Evolutionary conservation across 495 filamentous ascomycete species (phyloP).

Genomic region (Cenococcum geophilum): DNA sequence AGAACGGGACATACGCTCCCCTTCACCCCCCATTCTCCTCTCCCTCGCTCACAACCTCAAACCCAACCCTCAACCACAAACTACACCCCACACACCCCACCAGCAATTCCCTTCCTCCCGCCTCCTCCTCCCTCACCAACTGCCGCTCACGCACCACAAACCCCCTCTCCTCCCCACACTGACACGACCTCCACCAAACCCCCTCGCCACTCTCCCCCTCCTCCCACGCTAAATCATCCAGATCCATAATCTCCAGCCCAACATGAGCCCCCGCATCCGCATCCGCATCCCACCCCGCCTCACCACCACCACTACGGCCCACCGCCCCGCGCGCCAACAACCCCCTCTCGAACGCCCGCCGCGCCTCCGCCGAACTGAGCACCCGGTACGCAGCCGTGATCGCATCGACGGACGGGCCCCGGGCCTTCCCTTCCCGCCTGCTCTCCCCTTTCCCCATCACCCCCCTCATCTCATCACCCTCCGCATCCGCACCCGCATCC

Average conservation of each 20-base stretch:
- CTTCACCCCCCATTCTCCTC: neutral
- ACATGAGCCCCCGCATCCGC: neutral
- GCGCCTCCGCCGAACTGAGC: neutral
- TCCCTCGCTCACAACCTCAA: constrained; percentile 24
- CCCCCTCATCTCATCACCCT: constrained; percentile 1
- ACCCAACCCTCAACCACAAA: constrained; percentile 30
- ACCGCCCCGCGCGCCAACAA: too few species aligned
- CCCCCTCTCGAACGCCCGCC: neutral
- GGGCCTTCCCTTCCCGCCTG: neutral
- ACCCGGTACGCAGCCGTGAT: constrained; percentile 17
- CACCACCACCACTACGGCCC: too few species aligned
- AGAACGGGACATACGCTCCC: neutral
- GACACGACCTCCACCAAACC: neutral
- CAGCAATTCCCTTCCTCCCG: constrained; percentile 24
- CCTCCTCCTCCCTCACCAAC: constrained; percentile 11
- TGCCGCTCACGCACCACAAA: constrained; percentile 23
- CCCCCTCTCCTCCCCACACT: constrained; percentile 8
- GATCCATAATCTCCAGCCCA: constrained; percentile 12
- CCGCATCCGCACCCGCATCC: neutral
- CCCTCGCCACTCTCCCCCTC: neutral
- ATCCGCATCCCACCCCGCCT: too few species aligned
- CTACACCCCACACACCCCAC: constrained; percentile 33
- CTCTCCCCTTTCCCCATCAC: neutral
- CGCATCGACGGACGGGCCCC: constrained; percentile 14
- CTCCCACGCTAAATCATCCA: constrained; percentile 9